These are phyloP conservation scores for Eucalyptus microcorys DNA, from an alignment of 345 rosid species.

Conservation along the genomic window DNA sequence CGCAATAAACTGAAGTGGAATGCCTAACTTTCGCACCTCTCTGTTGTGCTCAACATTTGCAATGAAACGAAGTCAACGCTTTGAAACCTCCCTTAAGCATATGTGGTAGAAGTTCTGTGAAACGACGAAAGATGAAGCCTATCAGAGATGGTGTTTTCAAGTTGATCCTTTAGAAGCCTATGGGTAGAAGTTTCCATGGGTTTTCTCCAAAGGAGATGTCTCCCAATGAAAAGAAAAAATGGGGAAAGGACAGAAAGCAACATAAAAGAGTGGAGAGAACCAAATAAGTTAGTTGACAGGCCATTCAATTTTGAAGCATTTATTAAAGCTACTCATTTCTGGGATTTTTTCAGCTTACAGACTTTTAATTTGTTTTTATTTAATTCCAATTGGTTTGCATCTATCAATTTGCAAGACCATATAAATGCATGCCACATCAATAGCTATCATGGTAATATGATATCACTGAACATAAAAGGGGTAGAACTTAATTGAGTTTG, in stretches of 20 bases:
- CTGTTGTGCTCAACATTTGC: neutral
- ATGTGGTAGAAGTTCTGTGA: neutral
- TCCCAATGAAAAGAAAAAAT: neutral
- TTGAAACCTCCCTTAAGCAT: neutral
- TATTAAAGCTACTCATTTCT: neutral
- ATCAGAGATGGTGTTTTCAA: neutral
- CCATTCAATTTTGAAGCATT: neutral
- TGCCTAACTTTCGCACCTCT: neutral
- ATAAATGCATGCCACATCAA: neutral
- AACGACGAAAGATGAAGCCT: neutral
- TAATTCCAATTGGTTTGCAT: neutral
- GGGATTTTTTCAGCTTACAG: neutral
- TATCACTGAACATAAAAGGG: neutral
- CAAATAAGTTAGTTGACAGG: neutral
- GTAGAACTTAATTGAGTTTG: neutral
- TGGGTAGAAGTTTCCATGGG: neutral
- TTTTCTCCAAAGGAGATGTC: neutral
- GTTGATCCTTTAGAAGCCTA: neutral
- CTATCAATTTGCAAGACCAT: neutral
- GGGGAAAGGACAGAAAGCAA: neutral
- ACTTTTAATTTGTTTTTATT: neutral
- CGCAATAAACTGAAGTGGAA: neutral
- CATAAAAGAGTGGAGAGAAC: neutral
- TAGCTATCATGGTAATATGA: neutral
- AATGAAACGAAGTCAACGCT: fast-evolving